phyloP scores from a whole-genome alignment of 129 eudicot species.

The Chrysanthemum seticuspe region DNA sequence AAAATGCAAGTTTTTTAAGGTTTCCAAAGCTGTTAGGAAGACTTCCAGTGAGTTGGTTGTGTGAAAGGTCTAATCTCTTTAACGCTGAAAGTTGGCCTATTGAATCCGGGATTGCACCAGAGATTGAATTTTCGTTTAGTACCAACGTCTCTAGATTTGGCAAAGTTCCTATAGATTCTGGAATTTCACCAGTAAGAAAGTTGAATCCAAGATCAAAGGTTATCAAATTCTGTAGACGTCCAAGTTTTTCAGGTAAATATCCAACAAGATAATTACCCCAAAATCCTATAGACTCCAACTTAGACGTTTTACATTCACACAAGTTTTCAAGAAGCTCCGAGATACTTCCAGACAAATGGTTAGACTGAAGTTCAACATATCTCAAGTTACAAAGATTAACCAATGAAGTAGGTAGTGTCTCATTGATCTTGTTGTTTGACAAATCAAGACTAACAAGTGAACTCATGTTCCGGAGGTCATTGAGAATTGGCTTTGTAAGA shows the following conservation, averaged over 20 bases:
- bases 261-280: slow-evolving; percentile 14
- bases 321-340: slow-evolving; percentile 27
- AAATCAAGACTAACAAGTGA: slow-evolving; percentile 34
- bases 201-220: slow-evolving; percentile 20
- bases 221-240: slow-evolving; percentile 21
- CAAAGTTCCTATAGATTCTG: slow-evolving; percentile 31
- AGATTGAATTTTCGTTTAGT: slow-evolving; percentile 24
- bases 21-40: slow-evolving; percentile 39
- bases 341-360: slow-evolving; percentile 15
- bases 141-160: slow-evolving; percentile 13
- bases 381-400: slow-evolving; percentile 27
- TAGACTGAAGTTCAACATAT: slow-evolving; percentile 11
- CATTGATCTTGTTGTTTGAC: slow-evolving; percentile 16
- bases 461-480: slow-evolving; percentile 23
- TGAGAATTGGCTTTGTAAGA: slow-evolving; percentile 23
- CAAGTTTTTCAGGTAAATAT: slow-evolving; percentile 19
- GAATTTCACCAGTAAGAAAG: slow-evolving; percentile 19
- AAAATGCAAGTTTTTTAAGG: slow-evolving; percentile 19
- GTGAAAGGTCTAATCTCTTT: slow-evolving; percentile 12
- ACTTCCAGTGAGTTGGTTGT: slow-evolving; percentile 34
- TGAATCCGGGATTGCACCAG: slow-evolving; percentile 32
- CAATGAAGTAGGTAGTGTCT: slow-evolving; percentile 21
- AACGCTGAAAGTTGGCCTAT: slow-evolving; percentile 30
- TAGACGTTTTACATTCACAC: slow-evolving; percentile 22
- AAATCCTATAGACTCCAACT: slow-evolving; percentile 18